A percentile compares a stretch with the other conserved stretches of the same genome.
These are phyloP conservation scores for Artomyces pyxidatus DNA, from an alignment of 768 basidiomycete genomes.

Conservation along the genomic window DNA sequence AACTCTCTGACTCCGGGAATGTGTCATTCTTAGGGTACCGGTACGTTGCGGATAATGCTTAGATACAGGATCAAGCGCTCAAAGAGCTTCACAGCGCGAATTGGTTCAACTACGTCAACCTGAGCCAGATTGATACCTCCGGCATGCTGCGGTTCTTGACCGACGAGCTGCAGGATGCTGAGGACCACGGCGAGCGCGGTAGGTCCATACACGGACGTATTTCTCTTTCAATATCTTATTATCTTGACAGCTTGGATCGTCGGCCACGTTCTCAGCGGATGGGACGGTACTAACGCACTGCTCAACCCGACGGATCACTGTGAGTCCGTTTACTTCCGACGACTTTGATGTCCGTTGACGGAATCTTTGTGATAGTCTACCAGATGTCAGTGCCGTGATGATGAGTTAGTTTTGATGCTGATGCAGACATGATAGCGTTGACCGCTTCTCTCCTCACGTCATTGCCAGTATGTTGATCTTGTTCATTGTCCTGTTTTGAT, in stretches of 20 bases:
- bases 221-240: no score
- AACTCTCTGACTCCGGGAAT: neutral
- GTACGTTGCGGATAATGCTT: slow-evolving; percentile 23
- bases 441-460: slow-evolving; percentile 73
- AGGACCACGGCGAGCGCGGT: slow-evolving; percentile 70
- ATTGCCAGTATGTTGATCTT: slow-evolving; percentile 51
- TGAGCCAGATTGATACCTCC: slow-evolving; percentile 58
- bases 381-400: slow-evolving; percentile 33
- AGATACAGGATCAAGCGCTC: no score
- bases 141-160: slow-evolving; percentile 75
- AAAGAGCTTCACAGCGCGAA: slow-evolving; percentile 39
- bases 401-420: neutral
- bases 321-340: slow-evolving; percentile 27
- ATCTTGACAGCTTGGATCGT: slow-evolving; percentile 43
- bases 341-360: slow-evolving; percentile 28
- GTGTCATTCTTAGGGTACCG: slow-evolving; percentile 12
- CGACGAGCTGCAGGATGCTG: slow-evolving; percentile 69
- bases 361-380: slow-evolving; percentile 29
- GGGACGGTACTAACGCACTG: slow-evolving; percentile 66
- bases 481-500: neutral
- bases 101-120: slow-evolving; percentile 72
- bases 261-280: slow-evolving; percentile 52
- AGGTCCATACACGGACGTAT: no score
- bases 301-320: slow-evolving; percentile 62
- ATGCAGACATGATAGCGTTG: slow-evolving; percentile 37